Evolutionary conservation across 73 alveolate genomes (phyloP).

Genomic region (Paramecium tetraurelia): DNA sequence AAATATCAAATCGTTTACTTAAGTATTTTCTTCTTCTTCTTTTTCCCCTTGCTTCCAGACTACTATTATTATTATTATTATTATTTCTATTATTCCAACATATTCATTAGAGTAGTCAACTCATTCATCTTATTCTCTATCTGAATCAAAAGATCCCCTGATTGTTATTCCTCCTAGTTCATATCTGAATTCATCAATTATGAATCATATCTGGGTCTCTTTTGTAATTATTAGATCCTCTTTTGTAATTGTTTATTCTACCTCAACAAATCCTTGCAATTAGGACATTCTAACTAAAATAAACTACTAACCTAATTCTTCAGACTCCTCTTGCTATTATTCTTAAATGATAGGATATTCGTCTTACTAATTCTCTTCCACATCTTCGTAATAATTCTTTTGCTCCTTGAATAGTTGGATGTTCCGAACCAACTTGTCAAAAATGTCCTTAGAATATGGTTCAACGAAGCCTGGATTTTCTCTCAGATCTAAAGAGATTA

Average conservation of each 20-base stretch:
- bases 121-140: conserved; percentile 45
- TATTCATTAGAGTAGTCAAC: conserved; percentile 29
- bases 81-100: neutral
- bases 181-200: neutral
- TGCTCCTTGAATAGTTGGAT: neutral
- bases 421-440: conserved; percentile 26
- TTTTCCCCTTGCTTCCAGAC: neutral
- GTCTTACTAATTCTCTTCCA: neutral
- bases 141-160: neutral
- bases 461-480: conserved; percentile 61
- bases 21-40: neutral
- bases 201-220: conserved; percentile 44
- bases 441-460: conserved; percentile 49
- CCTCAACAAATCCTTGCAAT: conserved; percentile 3
- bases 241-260: neutral
- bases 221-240: neutral
- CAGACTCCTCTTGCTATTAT: conserved; percentile 27
- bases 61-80: neutral
- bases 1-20: neutral
- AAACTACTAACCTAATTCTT: neutral
- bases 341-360: conserved; percentile 5
- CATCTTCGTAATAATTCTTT: neutral
- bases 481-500: conserved; percentile 51
- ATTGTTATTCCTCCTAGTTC: neutral
- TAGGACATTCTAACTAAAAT: neutral